These are phyloP conservation scores for Mycena galericulata DNA, from an alignment of 768 basidiomycete species.

Conservation along the genomic window DNA sequence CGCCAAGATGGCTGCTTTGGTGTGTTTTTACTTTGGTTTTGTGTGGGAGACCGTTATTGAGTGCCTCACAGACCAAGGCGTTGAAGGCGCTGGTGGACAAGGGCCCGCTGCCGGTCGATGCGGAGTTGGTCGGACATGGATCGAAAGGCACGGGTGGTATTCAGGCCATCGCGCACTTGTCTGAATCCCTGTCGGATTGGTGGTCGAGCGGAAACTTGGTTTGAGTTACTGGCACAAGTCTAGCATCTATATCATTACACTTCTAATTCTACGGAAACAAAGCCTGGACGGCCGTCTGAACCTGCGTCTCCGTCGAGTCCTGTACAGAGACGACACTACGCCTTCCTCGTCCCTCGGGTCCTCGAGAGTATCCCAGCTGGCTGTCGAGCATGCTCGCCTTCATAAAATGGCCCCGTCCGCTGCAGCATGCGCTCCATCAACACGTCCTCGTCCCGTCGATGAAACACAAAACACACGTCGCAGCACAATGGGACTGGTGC, in stretches of 20 bases:
- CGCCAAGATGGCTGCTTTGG: constrained; percentile 67
- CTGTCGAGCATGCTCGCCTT: constrained; percentile 85
- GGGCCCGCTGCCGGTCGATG: constrained; percentile 26
- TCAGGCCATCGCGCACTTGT: constrained; percentile 26
- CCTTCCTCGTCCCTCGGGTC: constrained; percentile 74
- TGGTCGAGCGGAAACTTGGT: constrained; percentile 6
- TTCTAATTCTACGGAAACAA: too few species aligned
- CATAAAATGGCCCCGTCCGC: constrained; percentile 84
- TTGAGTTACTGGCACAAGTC: too few species aligned
- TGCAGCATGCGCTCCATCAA: constrained; percentile 73
- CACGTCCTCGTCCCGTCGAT: constrained; percentile 70
- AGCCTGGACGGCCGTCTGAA: constrained; percentile 55
- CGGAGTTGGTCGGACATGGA: neutral
- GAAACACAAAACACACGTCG: constrained; percentile 87
- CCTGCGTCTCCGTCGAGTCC: constrained; percentile 67
- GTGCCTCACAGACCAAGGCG: constrained; percentile 59
- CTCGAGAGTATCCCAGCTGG: constrained; percentile 79
- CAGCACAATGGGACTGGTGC: constrained; percentile 46
- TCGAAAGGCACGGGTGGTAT: constrained; percentile 24
- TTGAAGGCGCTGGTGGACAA: constrained; percentile 71
- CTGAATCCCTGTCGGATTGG: constrained; percentile 29
- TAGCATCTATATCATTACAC: too few species aligned
- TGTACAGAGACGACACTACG: constrained; percentile 73
- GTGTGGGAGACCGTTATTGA: neutral
- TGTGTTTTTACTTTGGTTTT: constrained; percentile 49